Evolutionary conservation across 345 rosid genomes (phyloP).

Genomic region (Mercurialis annua): DNA sequence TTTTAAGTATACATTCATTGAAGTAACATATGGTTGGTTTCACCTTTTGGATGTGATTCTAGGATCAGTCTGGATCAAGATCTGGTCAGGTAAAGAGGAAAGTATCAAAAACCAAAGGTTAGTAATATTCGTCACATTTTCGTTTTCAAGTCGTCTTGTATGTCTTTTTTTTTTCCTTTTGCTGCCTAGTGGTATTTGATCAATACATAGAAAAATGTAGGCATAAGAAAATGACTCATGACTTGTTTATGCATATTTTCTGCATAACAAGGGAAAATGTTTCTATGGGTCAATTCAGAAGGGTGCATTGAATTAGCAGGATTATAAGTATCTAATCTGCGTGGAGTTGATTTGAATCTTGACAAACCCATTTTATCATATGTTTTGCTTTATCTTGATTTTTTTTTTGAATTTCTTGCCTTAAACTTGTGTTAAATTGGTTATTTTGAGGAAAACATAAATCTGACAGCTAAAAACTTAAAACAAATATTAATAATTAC

Average conservation of each 20-base stretch:
- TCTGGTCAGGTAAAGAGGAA: conserved; percentile 24
- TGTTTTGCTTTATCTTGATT: too few species aligned
- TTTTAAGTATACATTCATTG: not conserved
- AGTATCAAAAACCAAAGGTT: conserved; percentile 40
- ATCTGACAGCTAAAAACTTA: too few species aligned
- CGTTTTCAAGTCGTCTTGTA: not conserved
- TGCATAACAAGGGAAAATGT: not conserved
- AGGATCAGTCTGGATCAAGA: conserved; percentile 30
- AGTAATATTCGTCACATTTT: conserved; percentile 11
- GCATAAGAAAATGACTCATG: not conserved
- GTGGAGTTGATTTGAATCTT: too few species aligned
- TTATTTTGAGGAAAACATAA: too few species aligned
- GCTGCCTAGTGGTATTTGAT: not conserved
- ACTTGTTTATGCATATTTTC: not conserved
- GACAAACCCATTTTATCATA: too few species aligned
- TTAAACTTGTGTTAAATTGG: too few species aligned
- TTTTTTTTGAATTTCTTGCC: too few species aligned
- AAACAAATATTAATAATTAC: too few species aligned
- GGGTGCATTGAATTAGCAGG: not conserved
- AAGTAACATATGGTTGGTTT: conserved; percentile 10
- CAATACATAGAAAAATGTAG: not conserved
- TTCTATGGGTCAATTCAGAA: not conserved
- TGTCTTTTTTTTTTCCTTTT: not conserved
- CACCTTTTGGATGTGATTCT: conserved; percentile 22
- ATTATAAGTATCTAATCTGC: not conserved